Evolutionary conservation across 164 flowering plant species (phyloP), one percentile per base, ranked within the genome.

Genomic region (Annona cherimola): DNA sequence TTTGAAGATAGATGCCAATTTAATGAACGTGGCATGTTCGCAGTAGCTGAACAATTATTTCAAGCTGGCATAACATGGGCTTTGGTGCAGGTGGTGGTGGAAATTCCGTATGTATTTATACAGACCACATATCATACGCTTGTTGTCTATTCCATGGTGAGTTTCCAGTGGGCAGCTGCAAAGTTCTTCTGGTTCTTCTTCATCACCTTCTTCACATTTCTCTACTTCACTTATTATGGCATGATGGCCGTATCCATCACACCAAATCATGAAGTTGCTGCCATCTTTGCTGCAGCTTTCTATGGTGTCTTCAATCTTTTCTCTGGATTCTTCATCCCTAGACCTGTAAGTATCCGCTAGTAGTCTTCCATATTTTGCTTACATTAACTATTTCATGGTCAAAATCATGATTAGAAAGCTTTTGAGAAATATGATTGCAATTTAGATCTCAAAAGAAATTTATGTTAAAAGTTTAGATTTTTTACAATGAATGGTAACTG

Each of bases 281-380:
- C 86, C 4, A 79, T 80, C 67, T 85, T 89, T 61, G 92, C 94
- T 3, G 87, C 90, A 66, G 89, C 95, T 14, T 92, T 92, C 81
- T 92, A 85, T 63, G 65, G 84, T 3, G 80, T 92, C 68, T 92
- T 90, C 86, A 90, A 85, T 75, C 88, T 92, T 6, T 92, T 92
- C 88, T 90, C 96, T 4, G 97, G 96, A 62, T 92, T 90, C 83
- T 90, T 88, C 81, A 87, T 92, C 73, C 94, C 97, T 20, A 80
- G 83, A 84, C 86, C 91, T 6, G 96, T 90, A 82, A 79, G 87
- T 77, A 50, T 2, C 57, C 57, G 14, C 57, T 16, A 50, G 9
- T 50, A 50, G 11, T 50, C 9, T 50, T 16, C 14, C 4, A 50
- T 50, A 3, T 50, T 50, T 2, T 50, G 57, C 3, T 50, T 8